Conservation (phyloP, 768 basidiomycete species). For the Chalciporus piperatus region DNA sequence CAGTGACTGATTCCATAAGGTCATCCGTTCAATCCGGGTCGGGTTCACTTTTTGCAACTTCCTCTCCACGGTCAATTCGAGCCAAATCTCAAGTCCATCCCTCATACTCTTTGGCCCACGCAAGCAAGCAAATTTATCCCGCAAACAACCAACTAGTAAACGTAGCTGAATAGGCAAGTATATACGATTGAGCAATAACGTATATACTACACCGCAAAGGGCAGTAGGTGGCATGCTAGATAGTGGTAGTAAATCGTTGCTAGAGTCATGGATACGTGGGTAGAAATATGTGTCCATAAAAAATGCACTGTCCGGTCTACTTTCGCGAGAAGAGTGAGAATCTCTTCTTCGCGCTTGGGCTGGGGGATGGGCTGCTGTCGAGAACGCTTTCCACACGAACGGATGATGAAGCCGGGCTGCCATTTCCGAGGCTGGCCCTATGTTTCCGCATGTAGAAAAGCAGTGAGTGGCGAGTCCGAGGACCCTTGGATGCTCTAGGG, state of each 20-base stretch:
- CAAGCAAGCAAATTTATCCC: neutral
- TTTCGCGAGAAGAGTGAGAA: slow-evolving; percentile 32
- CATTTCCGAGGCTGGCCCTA: slow-evolving; percentile 12
- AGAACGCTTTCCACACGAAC: slow-evolving; percentile 16
- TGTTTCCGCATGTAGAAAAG: slow-evolving; percentile 33
- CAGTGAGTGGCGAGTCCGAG: slow-evolving; percentile 26
- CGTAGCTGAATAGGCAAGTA: slow-evolving; percentile 1
- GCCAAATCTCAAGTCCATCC: neutral
- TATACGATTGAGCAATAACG: slow-evolving; percentile 4
- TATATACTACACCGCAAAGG: slow-evolving; percentile 9
- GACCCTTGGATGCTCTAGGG: slow-evolving; percentile 24
- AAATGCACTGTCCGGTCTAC: slow-evolving; percentile 14
- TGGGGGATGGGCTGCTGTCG: slow-evolving; percentile 4
- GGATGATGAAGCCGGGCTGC: slow-evolving; percentile 27
- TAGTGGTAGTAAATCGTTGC: slow-evolving; percentile 11
- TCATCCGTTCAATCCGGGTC: slow-evolving; percentile 48
- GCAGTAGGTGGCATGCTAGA: slow-evolving; percentile 21
- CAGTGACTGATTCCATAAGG: slow-evolving; percentile 35
- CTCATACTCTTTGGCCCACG: neutral
- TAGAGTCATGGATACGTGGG: slow-evolving; percentile 18
- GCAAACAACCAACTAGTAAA: neutral
- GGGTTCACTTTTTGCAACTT: slow-evolving; percentile 35
- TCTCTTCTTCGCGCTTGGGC: slow-evolving; percentile 21
- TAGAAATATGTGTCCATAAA: slow-evolving; percentile 9
- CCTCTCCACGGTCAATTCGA: neutral